Evolutionary conservation across 2,329 filamentous ascomycete species (phyloP).

Genomic region (Calycina marina): DNA sequence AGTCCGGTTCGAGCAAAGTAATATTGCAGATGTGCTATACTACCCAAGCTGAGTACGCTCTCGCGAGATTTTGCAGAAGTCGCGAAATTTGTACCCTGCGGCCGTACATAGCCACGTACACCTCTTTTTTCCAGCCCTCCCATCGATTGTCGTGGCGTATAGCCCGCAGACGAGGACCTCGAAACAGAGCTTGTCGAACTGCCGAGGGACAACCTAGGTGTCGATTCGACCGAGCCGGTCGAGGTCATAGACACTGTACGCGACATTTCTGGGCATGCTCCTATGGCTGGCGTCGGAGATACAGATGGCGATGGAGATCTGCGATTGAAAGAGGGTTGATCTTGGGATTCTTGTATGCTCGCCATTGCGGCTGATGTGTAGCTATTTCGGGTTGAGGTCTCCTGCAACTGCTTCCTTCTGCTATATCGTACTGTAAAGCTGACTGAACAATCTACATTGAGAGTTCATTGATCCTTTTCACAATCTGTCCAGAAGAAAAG

Average conservation of each 20-base stretch:
- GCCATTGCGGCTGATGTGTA: too few species aligned
- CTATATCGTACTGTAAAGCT: slow-evolving; percentile 1
- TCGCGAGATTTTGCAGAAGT: slow-evolving; percentile 80
- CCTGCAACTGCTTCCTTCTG: neutral
- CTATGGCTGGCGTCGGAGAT: slow-evolving; percentile 47
- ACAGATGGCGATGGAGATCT: slow-evolving; percentile 49
- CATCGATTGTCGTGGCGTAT: slow-evolving; percentile 31
- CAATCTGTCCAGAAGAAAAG: too few species aligned
- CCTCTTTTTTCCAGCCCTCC: slow-evolving; percentile 26
- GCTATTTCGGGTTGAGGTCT: slow-evolving; percentile 10
- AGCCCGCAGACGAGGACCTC: slow-evolving; percentile 48
- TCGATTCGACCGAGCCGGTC: slow-evolving; percentile 23
- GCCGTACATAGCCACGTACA: slow-evolving; percentile 21
- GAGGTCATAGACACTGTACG: slow-evolving; percentile 48
- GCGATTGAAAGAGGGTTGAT: slow-evolving; percentile 17
- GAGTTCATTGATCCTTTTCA: too few species aligned
- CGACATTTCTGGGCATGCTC: slow-evolving; percentile 41
- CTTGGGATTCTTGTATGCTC: slow-evolving; percentile 16
- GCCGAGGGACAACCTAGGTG: slow-evolving; percentile 37
- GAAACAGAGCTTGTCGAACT: slow-evolving; percentile 33
- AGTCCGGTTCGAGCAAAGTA: slow-evolving; percentile 94
- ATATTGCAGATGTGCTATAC: slow-evolving; percentile 94
- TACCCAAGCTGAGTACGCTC: slow-evolving; percentile 90
- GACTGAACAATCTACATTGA: too few species aligned
- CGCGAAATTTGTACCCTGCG: slow-evolving; percentile 49